Evolutionary conservation across 352 stramenopile genomes (phyloP).

Genomic region (Pythium sukuiense): DNA sequence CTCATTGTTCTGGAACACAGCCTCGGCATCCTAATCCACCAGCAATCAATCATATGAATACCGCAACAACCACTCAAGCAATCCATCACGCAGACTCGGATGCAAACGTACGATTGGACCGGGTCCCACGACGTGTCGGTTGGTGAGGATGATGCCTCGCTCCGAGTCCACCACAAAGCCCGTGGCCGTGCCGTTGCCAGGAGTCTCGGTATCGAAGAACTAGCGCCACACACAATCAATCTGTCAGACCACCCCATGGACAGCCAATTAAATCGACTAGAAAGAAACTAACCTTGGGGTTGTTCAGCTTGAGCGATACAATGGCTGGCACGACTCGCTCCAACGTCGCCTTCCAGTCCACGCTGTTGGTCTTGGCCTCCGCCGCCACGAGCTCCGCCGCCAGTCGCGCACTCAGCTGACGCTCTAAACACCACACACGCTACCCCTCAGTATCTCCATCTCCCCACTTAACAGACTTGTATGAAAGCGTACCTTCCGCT

Average conservation of each 20-base stretch:
- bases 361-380: constrained; percentile 62
- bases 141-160: constrained; percentile 92
- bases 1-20: constrained; percentile 94
- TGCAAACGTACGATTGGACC: constrained; percentile 72
- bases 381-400: constrained; percentile 66
- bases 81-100: not conserved
- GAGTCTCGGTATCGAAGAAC: constrained; percentile 90
- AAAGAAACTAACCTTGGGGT: constrained; percentile 56
- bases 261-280: not conserved
- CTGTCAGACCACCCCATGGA: not conserved
- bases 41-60: constrained; percentile 2
- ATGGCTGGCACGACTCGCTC: constrained; percentile 85
- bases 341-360: constrained; percentile 84
- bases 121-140: constrained; percentile 90
- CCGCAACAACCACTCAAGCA: not conserved
- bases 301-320: constrained; percentile 88
- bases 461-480: no score
- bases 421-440: constrained; percentile 33
- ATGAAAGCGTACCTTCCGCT: constrained; percentile 32
- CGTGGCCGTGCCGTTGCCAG: constrained; percentile 87
- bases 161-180: constrained; percentile 92
- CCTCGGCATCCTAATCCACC: constrained; percentile 73
- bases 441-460: not conserved
- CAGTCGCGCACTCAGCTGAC: constrained; percentile 62
- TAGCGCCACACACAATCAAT: constrained; percentile 24